Evolutionary conservation across 139 green algal genomes (phyloP).

Genomic region (Micromonas pusilla): DNA sequence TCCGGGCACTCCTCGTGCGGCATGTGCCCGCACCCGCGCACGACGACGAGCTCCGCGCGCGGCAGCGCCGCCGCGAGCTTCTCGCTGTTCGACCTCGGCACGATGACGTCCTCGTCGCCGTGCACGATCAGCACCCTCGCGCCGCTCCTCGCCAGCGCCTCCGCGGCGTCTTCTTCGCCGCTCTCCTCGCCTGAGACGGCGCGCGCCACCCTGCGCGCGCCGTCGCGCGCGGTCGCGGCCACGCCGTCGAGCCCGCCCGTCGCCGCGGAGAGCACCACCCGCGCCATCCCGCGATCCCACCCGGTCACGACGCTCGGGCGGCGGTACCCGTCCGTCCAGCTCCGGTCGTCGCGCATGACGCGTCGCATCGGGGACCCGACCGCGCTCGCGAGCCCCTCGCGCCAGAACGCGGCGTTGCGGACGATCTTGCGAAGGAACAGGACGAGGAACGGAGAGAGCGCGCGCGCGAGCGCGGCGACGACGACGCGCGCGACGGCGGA

Average conservation of each 20-base stretch:
- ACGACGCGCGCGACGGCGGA: neutral
- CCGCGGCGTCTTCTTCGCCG: neutral
- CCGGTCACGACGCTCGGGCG: conserved; percentile 39
- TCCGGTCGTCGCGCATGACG: conserved; percentile 35
- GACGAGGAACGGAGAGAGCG: conserved; percentile 33
- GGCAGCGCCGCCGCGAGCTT: conserved; percentile 57
- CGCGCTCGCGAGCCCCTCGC: conserved; percentile 41
- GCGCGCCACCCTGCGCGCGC: neutral
- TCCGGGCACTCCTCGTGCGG: conserved; percentile 80
- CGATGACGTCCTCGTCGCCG: conserved; percentile 54
- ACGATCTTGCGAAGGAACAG: conserved; percentile 55
- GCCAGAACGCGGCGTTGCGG: conserved; percentile 58
- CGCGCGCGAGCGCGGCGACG: neutral
- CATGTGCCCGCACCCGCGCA: conserved; percentile 43
- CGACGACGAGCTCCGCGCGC: conserved; percentile 44
- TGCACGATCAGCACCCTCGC: conserved; percentile 32
- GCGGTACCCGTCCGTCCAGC: conserved; percentile 59
- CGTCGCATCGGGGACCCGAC: conserved; percentile 27
- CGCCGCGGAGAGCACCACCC: conserved; percentile 52
- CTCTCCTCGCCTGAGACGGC: neutral
- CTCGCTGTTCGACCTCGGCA: conserved; percentile 67
- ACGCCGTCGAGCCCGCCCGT: neutral
- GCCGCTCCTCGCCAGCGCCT: neutral
- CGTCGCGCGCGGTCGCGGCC: neutral
- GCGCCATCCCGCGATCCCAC: conserved; percentile 66